Percentiles rank a stretch among this genome's conserved stretches.
Evolutionary conservation across 1,284 basidiomycete species (phyloP).

Genomic region (Pisolithus thermaeus): DNA sequence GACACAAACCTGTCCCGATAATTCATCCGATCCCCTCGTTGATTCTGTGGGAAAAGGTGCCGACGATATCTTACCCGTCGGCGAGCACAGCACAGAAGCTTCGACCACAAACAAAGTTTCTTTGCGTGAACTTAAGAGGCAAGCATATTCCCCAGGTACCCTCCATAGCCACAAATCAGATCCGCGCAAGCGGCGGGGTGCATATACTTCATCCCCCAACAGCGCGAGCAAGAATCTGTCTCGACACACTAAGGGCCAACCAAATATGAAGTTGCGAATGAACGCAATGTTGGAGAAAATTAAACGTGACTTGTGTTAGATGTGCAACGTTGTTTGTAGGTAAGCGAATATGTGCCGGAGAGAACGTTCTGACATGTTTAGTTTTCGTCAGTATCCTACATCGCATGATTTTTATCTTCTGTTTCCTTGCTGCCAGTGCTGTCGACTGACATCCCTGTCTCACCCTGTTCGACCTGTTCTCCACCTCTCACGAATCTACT

Average conservation of each 20-base stretch:
- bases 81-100: not conserved
- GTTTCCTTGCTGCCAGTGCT: constrained; percentile 54
- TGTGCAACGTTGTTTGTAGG: not conserved
- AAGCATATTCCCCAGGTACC: constrained; percentile 56
- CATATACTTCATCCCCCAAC: not conserved
- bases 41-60: too few species aligned
- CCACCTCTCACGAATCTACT: constrained; percentile 56
- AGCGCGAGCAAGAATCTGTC: not conserved
- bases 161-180: constrained; percentile 52
- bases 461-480: constrained; percentile 21
- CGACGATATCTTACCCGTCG: constrained; percentile 6
- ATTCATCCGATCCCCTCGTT: too few species aligned
- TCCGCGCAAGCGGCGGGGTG: constrained; percentile 24
- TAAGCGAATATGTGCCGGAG: not conserved
- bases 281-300: constrained; percentile 72
- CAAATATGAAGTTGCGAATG: constrained; percentile 78
- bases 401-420: not conserved
- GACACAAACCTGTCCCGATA: too few species aligned
- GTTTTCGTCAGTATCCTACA: not conserved
- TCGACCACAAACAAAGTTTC: constrained; percentile 21
- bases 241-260: constrained; percentile 42
- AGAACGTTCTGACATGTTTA: too few species aligned
- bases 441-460: constrained; percentile 36
- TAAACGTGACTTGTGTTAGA: constrained; percentile 45
- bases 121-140: constrained; percentile 52